phyloP scores from a whole-genome alignment of 2,329 filamentous ascomycete species.

The Whalleya microplaca region DNA sequence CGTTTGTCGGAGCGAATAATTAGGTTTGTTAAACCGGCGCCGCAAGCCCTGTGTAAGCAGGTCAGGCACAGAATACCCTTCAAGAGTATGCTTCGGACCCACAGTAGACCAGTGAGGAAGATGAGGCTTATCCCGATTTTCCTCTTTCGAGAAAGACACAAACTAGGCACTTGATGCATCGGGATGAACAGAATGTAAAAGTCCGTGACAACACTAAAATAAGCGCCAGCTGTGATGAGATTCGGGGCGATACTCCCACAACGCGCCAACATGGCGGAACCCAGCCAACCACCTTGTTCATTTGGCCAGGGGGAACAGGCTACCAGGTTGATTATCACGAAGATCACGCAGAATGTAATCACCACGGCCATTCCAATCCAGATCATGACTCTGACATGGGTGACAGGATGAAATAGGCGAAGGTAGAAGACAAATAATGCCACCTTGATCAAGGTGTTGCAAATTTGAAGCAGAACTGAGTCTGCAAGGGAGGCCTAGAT shows the following conservation, averaged over 20 bases:
- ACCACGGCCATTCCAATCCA: constrained; percentile 12
- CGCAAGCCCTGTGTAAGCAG: constrained; percentile 6
- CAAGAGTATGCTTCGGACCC: not conserved
- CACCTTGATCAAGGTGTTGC: constrained; percentile 17
- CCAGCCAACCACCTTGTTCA: not conserved
- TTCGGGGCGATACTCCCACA: not conserved
- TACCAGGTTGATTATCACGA: constrained; percentile 9
- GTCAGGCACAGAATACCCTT: not conserved
- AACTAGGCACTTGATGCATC: constrained; percentile 8
- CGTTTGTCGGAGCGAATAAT: constrained; percentile 8
- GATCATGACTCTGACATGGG: constrained; percentile 9
- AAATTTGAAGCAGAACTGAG: constrained; percentile 8
- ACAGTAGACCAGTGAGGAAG: constrained; percentile 16
- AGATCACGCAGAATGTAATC: constrained; percentile 1
- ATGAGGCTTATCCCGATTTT: constrained; percentile 14
- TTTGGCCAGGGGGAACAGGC: constrained; percentile 3
- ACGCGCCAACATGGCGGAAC: not conserved
- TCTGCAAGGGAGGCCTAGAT: constrained; percentile 13
- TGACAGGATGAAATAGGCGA: constrained; percentile 17
- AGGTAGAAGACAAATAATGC: constrained; percentile 19
- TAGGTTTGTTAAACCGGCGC: constrained; percentile 12
- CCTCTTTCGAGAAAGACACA: constrained; percentile 13
- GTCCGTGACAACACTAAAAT: constrained; percentile 15
- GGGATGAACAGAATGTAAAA: constrained; percentile 21
- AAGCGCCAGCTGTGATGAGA: constrained; percentile 5